Evolutionary conservation across 345 rosid species (phyloP), one percentile per base, ranked within the genome.

Genomic region (Sisymbrium irio): DNA sequence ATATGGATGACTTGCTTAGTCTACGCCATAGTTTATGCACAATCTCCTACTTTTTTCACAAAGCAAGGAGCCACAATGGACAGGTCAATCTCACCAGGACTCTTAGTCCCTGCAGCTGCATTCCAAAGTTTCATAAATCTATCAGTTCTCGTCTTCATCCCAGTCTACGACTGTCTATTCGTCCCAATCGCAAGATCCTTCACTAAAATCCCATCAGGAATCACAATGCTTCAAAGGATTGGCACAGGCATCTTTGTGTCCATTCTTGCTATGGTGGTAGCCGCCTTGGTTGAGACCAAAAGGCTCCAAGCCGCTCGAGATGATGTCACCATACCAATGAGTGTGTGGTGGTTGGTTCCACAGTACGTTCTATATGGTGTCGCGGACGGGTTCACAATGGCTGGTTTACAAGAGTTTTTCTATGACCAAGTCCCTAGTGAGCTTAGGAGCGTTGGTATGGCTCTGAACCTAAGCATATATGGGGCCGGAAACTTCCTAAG

Each of bases 41-140:
- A 87, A 58, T 59, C 81, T 7, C 41, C 81, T 12, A 87, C 89
- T 17, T 79, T 88, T 59, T 88, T 84, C 44, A 84, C 88, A 20
- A 88, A 84, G 73, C 88, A 85, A 79, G 92, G 89, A 57, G 88
- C 79, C 65, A 80, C 82, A 1, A 60, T 85, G 87, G 83, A 85
- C 72, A 80, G 92, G 62, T 65, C 79, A 67, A 55, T 88, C 17
- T 40, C 69, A 53, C 40, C 49, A 32, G 72, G 76, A 18, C 71
- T 85, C 20, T 19, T 78, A 18, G 72, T 87, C 46, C 85, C 89
- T 1, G 79, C 89, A 7, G 85, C 92, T 58, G 18, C 92, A 50
- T 83, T 88, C 64, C 85, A 81, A 56, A 61, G 67, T 58, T 81
- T 88, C 76, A 61, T 41, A 11, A 71, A 69, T 76, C 50, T 87